phyloP scores from a whole-genome alignment of 2,329 filamentous ascomycete species.

The Calonectria leucothoes region DNA sequence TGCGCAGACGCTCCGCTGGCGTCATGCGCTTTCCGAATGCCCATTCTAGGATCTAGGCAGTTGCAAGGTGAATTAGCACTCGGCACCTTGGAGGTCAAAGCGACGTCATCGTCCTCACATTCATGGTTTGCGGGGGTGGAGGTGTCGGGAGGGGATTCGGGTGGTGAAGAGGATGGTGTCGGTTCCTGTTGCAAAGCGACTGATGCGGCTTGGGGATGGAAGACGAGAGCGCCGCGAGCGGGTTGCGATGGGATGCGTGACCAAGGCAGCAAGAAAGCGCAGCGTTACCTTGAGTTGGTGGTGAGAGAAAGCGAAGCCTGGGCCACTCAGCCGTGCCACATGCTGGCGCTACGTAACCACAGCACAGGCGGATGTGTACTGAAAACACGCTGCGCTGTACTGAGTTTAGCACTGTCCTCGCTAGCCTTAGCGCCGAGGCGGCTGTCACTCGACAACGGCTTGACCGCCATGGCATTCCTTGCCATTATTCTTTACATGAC shows the following conservation, averaged over 20 bases:
- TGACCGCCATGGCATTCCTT: neutral
- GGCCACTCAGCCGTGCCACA: conserved; percentile 14
- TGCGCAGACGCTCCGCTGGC: conserved; percentile 88
- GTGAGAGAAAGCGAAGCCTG: conserved; percentile 30
- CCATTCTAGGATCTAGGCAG: conserved; percentile 90
- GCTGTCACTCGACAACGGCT: neutral
- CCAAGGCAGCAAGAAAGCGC: conserved; percentile 34
- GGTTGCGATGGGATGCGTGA: conserved; percentile 9
- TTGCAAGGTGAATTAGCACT: conserved; percentile 32
- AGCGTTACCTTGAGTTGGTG: conserved; percentile 26
- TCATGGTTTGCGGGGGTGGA: conserved; percentile 39
- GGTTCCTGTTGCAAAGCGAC: neutral
- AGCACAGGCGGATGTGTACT: neutral
- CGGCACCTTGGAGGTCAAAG: conserved; percentile 22
- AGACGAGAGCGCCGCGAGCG: neutral
- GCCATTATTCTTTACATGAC: conserved; percentile 17
- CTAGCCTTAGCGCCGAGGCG: neutral
- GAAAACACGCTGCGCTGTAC: conserved; percentile 10
- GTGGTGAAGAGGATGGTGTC: neutral
- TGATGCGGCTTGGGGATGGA: neutral
- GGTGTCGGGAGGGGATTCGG: conserved; percentile 12
- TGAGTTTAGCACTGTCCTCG: conserved; percentile 13
- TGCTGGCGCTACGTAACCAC: conserved; percentile 32
- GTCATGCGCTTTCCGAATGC: conserved; percentile 99
- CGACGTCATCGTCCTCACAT: conserved; percentile 41